Evolutionary conservation across 2,329 filamentous ascomycete species (phyloP).

Genomic region (Neofusicoccum ribis): DNA sequence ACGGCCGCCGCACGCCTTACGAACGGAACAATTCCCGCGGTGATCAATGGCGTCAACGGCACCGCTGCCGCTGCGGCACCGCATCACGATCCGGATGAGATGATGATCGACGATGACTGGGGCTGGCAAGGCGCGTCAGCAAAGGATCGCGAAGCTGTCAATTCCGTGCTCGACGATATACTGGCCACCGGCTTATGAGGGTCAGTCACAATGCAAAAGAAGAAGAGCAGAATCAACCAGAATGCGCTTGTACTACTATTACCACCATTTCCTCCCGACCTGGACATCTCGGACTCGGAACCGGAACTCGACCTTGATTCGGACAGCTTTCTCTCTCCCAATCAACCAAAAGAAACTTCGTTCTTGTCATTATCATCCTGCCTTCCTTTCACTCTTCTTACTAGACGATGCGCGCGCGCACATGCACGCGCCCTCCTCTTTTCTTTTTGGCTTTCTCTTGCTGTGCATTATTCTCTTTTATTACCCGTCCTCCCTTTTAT

Average conservation of each 20-base stretch:
- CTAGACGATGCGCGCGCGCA: not conserved
- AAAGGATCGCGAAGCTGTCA: conserved; percentile 31
- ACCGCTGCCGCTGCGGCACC: conserved; percentile 19
- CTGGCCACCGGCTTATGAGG: conserved; percentile 15
- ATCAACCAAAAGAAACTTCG: not conserved
- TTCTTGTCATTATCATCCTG: not conserved
- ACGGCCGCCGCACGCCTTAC: not conserved
- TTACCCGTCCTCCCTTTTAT: not conserved
- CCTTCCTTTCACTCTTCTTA: not conserved
- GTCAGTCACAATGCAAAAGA: not conserved
- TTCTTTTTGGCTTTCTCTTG: not conserved
- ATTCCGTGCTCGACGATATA: conserved; percentile 22
- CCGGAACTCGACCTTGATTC: not conserved
- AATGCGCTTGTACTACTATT: not conserved
- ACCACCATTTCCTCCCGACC: not conserved
- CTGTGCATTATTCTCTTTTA: not conserved
- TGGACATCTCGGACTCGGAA: not conserved
- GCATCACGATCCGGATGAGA: conserved; percentile 34
- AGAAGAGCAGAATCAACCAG: not conserved
- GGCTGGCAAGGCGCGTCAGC: conserved; percentile 40
- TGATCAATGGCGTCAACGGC: conserved; percentile 26
- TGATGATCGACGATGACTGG: conserved; percentile 37
- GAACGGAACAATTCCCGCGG: conserved; percentile 17
- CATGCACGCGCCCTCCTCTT: too few species aligned
- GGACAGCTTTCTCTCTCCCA: not conserved